These are phyloP conservation scores for Daldinia caldariorum DNA, from an alignment of 495 filamentous ascomycete species.

Conservation along the genomic window DNA sequence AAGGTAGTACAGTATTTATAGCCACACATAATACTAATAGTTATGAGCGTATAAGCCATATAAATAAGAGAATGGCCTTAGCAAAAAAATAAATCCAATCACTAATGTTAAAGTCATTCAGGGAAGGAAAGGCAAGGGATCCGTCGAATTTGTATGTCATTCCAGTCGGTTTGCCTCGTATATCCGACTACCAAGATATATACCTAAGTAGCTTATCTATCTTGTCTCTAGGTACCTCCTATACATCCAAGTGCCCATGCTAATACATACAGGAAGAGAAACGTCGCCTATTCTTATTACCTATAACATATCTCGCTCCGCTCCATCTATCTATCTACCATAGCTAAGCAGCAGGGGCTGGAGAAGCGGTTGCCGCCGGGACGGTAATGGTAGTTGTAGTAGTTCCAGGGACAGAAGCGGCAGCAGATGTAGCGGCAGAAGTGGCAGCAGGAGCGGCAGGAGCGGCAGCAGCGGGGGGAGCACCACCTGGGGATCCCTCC, in stretches of 20 bases:
- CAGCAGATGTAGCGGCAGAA: not conserved
- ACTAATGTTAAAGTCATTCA: too few relatives aligned
- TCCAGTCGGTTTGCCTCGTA: not conserved
- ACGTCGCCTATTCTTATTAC: not conserved
- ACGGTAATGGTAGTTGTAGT: conserved; percentile 31
- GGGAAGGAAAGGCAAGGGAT: not conserved
- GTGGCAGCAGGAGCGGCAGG: not conserved
- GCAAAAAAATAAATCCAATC: too few relatives aligned
- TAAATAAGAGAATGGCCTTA: too few relatives aligned
- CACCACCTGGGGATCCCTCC: conserved; percentile 11
- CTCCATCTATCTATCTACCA: not conserved
- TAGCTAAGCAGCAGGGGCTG: conserved; percentile 8
- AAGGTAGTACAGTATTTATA: too few relatives aligned
- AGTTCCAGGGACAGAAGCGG: conserved; percentile 18
- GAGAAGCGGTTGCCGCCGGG: conserved; percentile 19
- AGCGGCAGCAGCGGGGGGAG: conserved; percentile 6
- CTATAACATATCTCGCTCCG: not conserved
- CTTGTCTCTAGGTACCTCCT: not conserved
- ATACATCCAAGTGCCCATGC: not conserved
- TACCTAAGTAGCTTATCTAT: not conserved
- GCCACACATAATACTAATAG: too few relatives aligned
- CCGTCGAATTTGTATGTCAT: conserved; percentile 2
- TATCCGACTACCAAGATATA: not conserved
- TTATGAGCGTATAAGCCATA: too few relatives aligned
- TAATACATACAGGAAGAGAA: conserved; percentile 17